Percentiles rank a stretch among this genome's conserved stretches.
phyloP scores from a whole-genome alignment of 2,329 filamentous ascomycete genomes.

The Huntiella moniliformis region DNA sequence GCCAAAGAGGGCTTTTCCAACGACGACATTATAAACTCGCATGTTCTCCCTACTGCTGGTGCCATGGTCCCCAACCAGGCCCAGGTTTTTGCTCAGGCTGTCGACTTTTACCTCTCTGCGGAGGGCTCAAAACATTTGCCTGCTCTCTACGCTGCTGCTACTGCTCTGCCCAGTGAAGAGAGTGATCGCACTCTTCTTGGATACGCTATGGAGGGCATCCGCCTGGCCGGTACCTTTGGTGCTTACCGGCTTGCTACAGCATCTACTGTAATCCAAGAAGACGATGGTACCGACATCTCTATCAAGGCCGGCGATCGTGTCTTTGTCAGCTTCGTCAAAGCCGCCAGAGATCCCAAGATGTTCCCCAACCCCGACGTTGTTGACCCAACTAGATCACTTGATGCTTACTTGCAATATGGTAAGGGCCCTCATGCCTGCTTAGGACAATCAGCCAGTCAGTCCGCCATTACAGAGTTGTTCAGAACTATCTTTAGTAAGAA shows the following conservation, averaged over 20 bases:
- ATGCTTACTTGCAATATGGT: constrained; percentile 46
- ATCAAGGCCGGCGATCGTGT: constrained; percentile 40
- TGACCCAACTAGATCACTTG: constrained; percentile 42
- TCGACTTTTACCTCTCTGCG: constrained; percentile 52
- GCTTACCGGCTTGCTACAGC: constrained; percentile 37
- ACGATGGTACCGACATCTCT: constrained; percentile 30
- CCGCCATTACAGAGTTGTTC: constrained; percentile 49
- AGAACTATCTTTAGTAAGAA: constrained; percentile 42
- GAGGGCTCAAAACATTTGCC: constrained; percentile 35
- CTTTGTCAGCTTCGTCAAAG: constrained; percentile 42
- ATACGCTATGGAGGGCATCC: constrained; percentile 54
- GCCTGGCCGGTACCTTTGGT: constrained; percentile 44
- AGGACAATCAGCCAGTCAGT: constrained; percentile 38
- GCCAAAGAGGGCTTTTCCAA: constrained; percentile 42
- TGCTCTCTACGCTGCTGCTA: constrained; percentile 41
- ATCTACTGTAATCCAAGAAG: constrained; percentile 23
- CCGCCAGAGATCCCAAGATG: constrained; percentile 34
- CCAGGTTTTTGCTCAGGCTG: constrained; percentile 51
- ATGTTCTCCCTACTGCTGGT: constrained; percentile 48
- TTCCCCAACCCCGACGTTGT: constrained; percentile 45
- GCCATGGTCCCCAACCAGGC: constrained; percentile 54
- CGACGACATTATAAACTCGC: constrained; percentile 51
- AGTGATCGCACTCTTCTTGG: constrained; percentile 45
- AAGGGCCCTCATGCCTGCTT: constrained; percentile 44
- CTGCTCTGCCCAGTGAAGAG: constrained; percentile 32